Conservation (phyloP, 169 alveolate genomes). For the Plasmodium vivax region DNA sequence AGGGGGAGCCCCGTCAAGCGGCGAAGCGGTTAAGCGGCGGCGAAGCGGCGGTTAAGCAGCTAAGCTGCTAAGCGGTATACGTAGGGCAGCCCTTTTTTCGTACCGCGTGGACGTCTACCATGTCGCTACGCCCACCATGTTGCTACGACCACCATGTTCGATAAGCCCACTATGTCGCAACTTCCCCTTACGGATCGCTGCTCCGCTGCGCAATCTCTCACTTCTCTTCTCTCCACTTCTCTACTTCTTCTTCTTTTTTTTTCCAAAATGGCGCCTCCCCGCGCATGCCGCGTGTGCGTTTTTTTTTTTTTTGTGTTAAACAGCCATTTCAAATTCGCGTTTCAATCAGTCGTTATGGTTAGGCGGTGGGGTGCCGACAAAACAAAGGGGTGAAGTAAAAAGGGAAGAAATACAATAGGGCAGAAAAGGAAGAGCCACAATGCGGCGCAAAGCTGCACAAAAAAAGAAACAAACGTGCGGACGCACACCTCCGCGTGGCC, state of each 20-base stretch:
- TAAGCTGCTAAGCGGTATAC: no score
- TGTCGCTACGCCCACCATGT: no score
- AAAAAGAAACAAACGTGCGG: not conserved
- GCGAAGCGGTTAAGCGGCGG: no score
- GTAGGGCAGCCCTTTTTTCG: not conserved
- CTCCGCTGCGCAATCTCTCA: not conserved
- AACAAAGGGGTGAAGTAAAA: not conserved
- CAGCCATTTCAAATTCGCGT: not conserved
- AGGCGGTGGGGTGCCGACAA: not conserved
- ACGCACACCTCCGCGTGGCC: not conserved
- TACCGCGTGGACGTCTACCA: not conserved
- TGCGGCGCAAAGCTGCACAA: not conserved
- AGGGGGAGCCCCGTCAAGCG: not conserved
- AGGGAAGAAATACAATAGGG: not conserved
- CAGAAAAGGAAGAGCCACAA: not conserved
- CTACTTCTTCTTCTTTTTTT: not conserved
- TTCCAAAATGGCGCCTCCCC: not conserved
- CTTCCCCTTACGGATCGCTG: no score
- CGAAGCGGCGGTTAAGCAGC: no score
- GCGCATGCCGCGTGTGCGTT: not conserved
- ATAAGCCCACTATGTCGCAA: no score
- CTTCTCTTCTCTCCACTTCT: not conserved
- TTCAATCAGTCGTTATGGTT: not conserved
- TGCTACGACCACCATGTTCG: no score
- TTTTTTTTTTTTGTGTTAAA: constrained; percentile 8